Evolutionary conservation across 257 asterid genomes (phyloP).

Genomic region (Eucommia ulmoides): DNA sequence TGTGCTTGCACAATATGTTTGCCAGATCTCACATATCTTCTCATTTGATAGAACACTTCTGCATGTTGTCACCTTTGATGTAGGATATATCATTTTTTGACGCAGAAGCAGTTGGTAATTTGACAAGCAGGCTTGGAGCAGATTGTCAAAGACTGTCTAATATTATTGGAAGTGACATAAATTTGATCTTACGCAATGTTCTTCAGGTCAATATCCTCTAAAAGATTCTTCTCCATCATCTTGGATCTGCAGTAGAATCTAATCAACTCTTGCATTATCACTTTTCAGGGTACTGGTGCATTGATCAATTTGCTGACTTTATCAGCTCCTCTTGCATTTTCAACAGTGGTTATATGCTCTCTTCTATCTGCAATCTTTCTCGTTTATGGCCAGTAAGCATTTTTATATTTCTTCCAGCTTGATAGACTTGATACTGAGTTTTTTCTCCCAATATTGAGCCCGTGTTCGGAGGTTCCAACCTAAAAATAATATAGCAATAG

Average conservation of each 20-base stretch:
- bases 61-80: slow-evolving; percentile 17
- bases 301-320: slow-evolving; percentile 35
- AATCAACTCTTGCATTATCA: slow-evolving; percentile 5
- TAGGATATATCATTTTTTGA: slow-evolving; percentile 45
- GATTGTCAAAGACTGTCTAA: slow-evolving; percentile 40
- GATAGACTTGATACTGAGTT: slow-evolving; percentile 3
- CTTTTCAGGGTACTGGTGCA: slow-evolving; percentile 42
- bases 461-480: too few relatives aligned
- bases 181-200: slow-evolving; percentile 33
- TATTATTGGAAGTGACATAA: slow-evolving; percentile 28
- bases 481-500: too few relatives aligned
- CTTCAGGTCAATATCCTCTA: slow-evolving; percentile 27
- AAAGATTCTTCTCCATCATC: neutral
- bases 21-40: too few relatives aligned
- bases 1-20: too few relatives aligned
- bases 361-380: slow-evolving; percentile 32
- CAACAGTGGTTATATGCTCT: slow-evolving; percentile 33
- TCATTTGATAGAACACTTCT: slow-evolving; percentile 4
- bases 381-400: slow-evolving; percentile 44
- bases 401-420: slow-evolving; percentile 7
- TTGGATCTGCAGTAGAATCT: slow-evolving; percentile 11
- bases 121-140: slow-evolving; percentile 41
- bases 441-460: too few relatives aligned
- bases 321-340: slow-evolving; percentile 42
- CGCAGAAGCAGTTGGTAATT: slow-evolving; percentile 38